Evolutionary conservation across 768 basidiomycete genomes (phyloP).

Genomic region (Suillus spraguei): DNA sequence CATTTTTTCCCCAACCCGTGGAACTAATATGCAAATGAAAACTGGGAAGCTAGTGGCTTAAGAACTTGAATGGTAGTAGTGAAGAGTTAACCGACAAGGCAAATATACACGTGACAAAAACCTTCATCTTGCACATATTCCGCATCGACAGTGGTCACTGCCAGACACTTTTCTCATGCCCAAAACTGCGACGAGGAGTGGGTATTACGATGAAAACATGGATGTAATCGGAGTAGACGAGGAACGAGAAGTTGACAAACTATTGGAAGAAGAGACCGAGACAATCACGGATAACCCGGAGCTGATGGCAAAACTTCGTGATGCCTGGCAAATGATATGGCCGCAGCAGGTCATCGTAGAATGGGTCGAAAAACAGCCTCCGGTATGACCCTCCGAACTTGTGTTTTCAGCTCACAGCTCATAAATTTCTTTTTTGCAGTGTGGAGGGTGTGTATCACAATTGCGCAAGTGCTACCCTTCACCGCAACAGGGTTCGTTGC

Average conservation of each 20-base stretch:
- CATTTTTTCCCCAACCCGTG: background rate
- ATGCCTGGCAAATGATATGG: constrained; percentile 11
- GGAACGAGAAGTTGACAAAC: constrained; percentile 13
- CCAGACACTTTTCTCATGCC: constrained; percentile 1
- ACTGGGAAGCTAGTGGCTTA: background rate
- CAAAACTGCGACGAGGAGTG: background rate
- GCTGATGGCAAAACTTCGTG: constrained; percentile 9
- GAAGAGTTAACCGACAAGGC: background rate
- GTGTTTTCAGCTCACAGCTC: background rate
- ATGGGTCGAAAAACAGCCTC: constrained; percentile 8
- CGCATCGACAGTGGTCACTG: background rate
- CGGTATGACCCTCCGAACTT: constrained; percentile 4
- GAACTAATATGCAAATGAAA: background rate
- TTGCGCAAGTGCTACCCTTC: constrained; percentile 9
- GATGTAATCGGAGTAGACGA: constrained; percentile 5
- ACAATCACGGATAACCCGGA: background rate
- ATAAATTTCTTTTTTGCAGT: constrained; percentile 6
- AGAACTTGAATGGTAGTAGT: background rate
- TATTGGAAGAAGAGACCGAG: constrained; percentile 4
- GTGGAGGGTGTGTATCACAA: constrained; percentile 8
- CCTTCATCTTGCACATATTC: background rate
- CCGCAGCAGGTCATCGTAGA: constrained; percentile 6
- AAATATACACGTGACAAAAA: background rate
- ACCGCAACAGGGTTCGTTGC: constrained; percentile 7
- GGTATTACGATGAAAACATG: background rate